Conservation (phyloP, 495 filamentous ascomycete genomes). For the Tuber microsphaerosporum region DNA sequence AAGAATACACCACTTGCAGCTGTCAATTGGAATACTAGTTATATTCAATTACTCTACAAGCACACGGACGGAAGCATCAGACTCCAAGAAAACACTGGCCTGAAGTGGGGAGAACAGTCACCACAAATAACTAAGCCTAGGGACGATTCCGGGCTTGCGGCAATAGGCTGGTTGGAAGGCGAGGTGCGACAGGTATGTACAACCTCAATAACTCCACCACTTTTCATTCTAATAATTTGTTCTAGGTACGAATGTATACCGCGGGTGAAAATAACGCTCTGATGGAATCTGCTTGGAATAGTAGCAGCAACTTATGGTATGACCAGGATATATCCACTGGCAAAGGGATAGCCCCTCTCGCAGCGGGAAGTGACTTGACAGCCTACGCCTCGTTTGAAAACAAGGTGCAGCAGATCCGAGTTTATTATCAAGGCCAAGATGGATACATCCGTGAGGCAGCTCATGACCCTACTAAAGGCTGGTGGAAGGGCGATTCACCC, state of each 20-base stretch:
- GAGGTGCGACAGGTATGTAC: neutral
- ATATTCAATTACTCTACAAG: neutral
- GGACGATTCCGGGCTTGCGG: neutral
- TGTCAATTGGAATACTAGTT: neutral
- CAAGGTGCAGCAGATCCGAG: too few relatives aligned
- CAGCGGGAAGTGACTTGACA: too few relatives aligned
- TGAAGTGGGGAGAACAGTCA: neutral
- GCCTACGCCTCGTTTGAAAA: too few relatives aligned
- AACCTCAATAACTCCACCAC: neutral
- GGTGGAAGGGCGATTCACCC: too few relatives aligned
- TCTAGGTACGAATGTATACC: neutral
- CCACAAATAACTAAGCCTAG: neutral
- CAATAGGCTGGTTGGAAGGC: neutral
- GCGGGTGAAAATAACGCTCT: neutral
- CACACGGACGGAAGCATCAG: neutral
- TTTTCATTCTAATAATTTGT: neutral
- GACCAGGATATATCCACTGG: neutral
- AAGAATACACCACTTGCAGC: too few relatives aligned
- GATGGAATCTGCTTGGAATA: neutral
- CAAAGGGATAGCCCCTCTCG: neutral
- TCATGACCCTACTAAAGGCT: too few relatives aligned
- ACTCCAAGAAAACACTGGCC: neutral
- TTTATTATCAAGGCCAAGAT: too few relatives aligned
- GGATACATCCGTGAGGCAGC: too few relatives aligned
- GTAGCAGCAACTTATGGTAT: neutral